Base-by-base conservation (phyloP, 2,329 filamentous ascomycete species). In the Dryadomyces quercivorus region DNA sequence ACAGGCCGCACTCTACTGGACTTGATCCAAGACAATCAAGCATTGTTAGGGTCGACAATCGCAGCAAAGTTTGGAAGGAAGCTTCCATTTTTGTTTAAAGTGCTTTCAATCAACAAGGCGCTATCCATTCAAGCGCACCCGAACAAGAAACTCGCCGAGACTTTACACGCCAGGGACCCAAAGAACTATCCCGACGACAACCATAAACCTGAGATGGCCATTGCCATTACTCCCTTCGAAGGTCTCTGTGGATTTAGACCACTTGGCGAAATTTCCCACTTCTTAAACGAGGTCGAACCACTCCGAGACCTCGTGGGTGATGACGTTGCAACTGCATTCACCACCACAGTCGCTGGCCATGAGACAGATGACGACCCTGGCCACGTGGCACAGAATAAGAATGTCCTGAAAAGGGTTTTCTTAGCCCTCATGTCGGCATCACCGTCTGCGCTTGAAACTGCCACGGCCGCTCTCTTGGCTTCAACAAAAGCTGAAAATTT, bases 191-290 rank as follows among this genome's bases (percentile, higher is more conserved):
- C 92, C 56, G 90, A 98, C 75, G 92, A 97, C 74, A 98, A 98
- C 73, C 93, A 98, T 77, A 98, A 98, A 73, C 93, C 93, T 38
- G 93, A 98, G 72, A 98, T 98, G 93, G 91, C 93, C 59, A 95
- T 98, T 68, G 93, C 93, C 58, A 85, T 98, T 63, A 97, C 93
- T 1, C 85, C 89, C 0, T 98, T 98, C 61, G 92, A 97, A 67
- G 93, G 93, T 0, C 80, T 98, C 38, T 98, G 93, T 64, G 93
- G 93, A 38, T 98, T 98, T 75, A 82, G 93, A 10, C 93, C 93
- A 0, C 75, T 96, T 21, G 75, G 72, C 5, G 91, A 98, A 70
- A 93, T 97, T 59, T 76, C 82, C 0, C 88, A 95, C 67, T 97
- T 97, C 68, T 75, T 95, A 36, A 72, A 81, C 50, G 67, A 63